Evolutionary conservation across 2,329 filamentous ascomycete species (phyloP), one percentile per base, ranked within the genome.

Genomic region (Trichoderma arundinaceum): DNA sequence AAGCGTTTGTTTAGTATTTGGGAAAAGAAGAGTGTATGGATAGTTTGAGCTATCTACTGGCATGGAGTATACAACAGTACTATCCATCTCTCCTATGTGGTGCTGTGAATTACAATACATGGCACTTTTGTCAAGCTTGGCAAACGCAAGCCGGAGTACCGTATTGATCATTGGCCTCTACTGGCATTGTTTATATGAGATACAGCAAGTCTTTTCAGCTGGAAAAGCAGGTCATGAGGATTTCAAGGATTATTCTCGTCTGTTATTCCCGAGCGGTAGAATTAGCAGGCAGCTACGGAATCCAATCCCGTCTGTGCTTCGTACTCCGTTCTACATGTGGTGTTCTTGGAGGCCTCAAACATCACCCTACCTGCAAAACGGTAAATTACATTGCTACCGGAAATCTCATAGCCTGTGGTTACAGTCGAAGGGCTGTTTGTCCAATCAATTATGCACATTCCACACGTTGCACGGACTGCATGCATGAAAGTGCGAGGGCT

Each of bases 281-380:
- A 13, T 53, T 38, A 32, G 17, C 19, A 53, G 49, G 49, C 22
- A 28, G 32, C n/a, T 28, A 44, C 7, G 15, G 4, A 41, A 35
- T 39, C 19, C 9, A 9, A 43, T 22, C 12, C 38, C 52, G 4
- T 19, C 0, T 19, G 8, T 10, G 35, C 12, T 1, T 15, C 10
- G 17, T 19, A 19, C 35, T 39, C 8, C 13, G 15, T 41, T 8
- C 35, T 33, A 17, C 39, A 43, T 33, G 13, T 17, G 15, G 22
- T 19, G 9, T 28, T 33, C 28, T 17, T 19, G 54, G 54, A 57
- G 54, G 54, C 54, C 54, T 57, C 39, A 44, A 57, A 10, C 22
- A 35, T 7, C 17, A 13, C 4, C 17, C 12, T 12, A 48, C 44
- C 17, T 19, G 22, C 44, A 19, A 2, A 32, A 32, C 8, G 19